Evolutionary conservation across 2,329 filamentous ascomycete species (phyloP), one percentile per base, ranked within the genome.

Genomic region (Bipolaris victoriae): DNA sequence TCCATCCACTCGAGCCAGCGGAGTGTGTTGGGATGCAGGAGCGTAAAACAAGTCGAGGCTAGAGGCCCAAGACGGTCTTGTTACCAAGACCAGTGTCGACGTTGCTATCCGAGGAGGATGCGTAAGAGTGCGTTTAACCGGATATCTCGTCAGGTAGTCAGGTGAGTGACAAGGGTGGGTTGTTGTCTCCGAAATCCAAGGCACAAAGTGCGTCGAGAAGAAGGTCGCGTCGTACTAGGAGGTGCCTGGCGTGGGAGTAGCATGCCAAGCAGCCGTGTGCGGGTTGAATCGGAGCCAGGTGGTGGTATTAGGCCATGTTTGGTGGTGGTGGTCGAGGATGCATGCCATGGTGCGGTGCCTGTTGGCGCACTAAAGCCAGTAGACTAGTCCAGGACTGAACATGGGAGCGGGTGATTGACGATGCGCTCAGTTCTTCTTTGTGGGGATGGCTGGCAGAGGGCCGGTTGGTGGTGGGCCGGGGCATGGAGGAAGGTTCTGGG

Each of bases 391-490:
- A 29, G 56, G 48, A 61, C 62, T 53, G 50, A 52, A 66, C 60
- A 60, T 24, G 39, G 22, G 39, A 63, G 59, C 52, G 60, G 47
- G 39, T 44, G 37, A 13, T 16, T 43, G 41, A 52, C 31, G 35
- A 36, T 18, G 18, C 39, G 18, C 39, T 45, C 43, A 41, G 22
- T 49, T 47, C 47, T 64, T 67, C 72, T 79, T 78, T 53, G 72
- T 75, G 24, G 79, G 79, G 37, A 80, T 73, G 33, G 79, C 79
- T 64, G 79, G 79, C 45, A 81, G 72, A 66, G 79, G 79, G 55
- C 79, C 74, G 52, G 77, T 80, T 62, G 79, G 79, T 68, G 79
- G 79, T 61, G 79, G 79, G 53, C 79, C 79, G 39, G 79, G 79
- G 74, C 78, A 80, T 31, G 79, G 79, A 58, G 79, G 79, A 43